Percentiles rank a stretch among this genome's conserved stretches.
These are phyloP conservation scores for Pyricularia sp. DNA, from an alignment of 2,329 filamentous ascomycete species.

Conservation along the genomic window DNA sequence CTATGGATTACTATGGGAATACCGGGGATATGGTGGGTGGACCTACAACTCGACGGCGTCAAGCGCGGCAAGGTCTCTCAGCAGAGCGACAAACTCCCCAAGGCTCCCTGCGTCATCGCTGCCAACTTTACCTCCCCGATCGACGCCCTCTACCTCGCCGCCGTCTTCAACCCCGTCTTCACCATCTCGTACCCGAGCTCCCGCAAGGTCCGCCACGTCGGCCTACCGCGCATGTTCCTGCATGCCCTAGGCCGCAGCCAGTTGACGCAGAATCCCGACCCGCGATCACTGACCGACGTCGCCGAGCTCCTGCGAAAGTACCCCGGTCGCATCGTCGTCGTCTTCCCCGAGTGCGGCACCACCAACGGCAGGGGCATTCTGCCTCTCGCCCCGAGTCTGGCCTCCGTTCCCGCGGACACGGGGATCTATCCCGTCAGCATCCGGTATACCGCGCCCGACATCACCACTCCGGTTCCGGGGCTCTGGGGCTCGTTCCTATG, in stretches of 20 bases:
- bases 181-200: slow-evolving; percentile 69
- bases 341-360: slow-evolving; percentile 89
- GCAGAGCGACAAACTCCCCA: slow-evolving; percentile 60
- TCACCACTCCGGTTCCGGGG: slow-evolving; percentile 79
- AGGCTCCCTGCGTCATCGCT: slow-evolving; percentile 70
- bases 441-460: slow-evolving; percentile 75
- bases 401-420: slow-evolving; percentile 50
- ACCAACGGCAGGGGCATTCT: slow-evolving; percentile 88
- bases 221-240: slow-evolving; percentile 61
- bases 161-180: slow-evolving; percentile 93
- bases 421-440: slow-evolving; percentile 86
- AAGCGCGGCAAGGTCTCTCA: slow-evolving; percentile 78
- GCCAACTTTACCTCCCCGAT: slow-evolving; percentile 86
- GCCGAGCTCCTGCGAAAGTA: slow-evolving; percentile 50
- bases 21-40: slow-evolving; percentile 94
- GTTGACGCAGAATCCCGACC: slow-evolving; percentile 24
- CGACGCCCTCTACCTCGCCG: slow-evolving; percentile 85
- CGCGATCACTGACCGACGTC: slow-evolving; percentile 41
- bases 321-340: slow-evolving; percentile 63
- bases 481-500: slow-evolving; percentile 65
- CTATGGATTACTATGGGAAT: slow-evolving; percentile 81
- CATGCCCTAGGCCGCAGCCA: slow-evolving; percentile 54
- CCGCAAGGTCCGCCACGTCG: slow-evolving; percentile 61
- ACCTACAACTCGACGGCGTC: slow-evolving; percentile 94
- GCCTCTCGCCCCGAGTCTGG: slow-evolving; percentile 64